Percentiles rank a stretch among this genome's conserved stretches.
Conservation (phyloP, 768 basidiomycete genomes). For the Rhodocollybia butyracea region DNA sequence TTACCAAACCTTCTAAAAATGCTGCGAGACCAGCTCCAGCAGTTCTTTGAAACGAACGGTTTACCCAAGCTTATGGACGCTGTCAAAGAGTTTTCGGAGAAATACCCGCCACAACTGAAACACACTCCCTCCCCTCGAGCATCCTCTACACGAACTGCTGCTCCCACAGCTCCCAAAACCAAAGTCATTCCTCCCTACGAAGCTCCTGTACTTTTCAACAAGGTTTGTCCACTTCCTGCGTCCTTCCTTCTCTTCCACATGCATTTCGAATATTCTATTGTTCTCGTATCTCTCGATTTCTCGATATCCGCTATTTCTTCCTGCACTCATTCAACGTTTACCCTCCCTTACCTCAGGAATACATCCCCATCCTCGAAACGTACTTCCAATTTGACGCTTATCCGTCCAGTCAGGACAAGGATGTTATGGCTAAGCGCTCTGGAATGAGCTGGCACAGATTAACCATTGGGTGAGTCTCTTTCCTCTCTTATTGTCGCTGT, state of each 20-base stretch:
- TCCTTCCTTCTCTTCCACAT: not conserved
- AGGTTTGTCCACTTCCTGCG: not conserved
- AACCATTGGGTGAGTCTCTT: constrained; percentile 46
- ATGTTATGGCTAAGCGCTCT: constrained; percentile 36
- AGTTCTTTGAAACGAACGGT: not conserved
- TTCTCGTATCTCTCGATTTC: too few species aligned
- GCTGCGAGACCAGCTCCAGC: not conserved
- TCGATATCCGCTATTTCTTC: too few species aligned
- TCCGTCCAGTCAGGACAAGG: constrained; percentile 38
- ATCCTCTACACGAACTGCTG: not conserved
- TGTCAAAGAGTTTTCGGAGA: not conserved
- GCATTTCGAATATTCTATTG: too few species aligned
- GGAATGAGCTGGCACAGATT: constrained; percentile 44
- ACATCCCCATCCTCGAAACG: constrained; percentile 39
- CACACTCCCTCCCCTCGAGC: not conserved
- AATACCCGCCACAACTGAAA: not conserved
- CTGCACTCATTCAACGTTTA: not conserved
- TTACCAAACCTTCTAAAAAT: not conserved
- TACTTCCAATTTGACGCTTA: constrained; percentile 49
- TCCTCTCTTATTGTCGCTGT: not conserved
- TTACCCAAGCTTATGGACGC: not conserved
- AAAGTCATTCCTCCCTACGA: not conserved
- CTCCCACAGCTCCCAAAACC: too few species aligned
- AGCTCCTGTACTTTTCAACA: not conserved
- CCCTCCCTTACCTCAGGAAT: constrained; percentile 34